These are phyloP conservation scores for Escovopsis sp. DNA, from an alignment of 2,329 filamentous ascomycete species.

Conservation along the genomic window DNA sequence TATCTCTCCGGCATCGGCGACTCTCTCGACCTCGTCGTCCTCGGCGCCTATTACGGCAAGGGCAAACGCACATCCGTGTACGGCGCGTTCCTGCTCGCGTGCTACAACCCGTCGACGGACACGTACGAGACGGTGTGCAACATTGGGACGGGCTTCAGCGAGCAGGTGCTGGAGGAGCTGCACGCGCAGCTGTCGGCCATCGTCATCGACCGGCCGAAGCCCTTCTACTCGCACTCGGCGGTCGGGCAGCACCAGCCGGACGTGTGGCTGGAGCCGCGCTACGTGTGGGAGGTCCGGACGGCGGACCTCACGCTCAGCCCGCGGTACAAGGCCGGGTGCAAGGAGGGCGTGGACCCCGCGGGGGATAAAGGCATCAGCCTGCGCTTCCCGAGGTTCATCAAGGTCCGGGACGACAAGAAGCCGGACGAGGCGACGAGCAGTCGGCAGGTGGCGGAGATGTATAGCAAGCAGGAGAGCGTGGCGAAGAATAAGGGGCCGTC, in stretches of 20 bases:
- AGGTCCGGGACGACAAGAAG: constrained; percentile 88
- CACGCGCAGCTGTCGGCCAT: constrained; percentile 60
- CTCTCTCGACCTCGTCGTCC: constrained; percentile 87
- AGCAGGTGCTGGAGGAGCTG: constrained; percentile 80
- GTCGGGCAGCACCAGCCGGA: constrained; percentile 89
- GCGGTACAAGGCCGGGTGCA: constrained; percentile 78
- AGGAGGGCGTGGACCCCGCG: constrained; percentile 58
- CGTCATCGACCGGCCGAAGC: constrained; percentile 80
- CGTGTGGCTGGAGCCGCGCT: constrained; percentile 91
- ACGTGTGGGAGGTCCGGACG: constrained; percentile 96
- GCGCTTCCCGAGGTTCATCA: constrained; percentile 86
- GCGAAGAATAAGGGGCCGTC: constrained; percentile 70
- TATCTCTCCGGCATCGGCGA: constrained; percentile 90
- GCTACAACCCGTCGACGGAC: constrained; percentile 69
- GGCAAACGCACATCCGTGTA: constrained; percentile 94
- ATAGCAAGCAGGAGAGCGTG: constrained; percentile 83
- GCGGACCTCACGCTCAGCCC: constrained; percentile 88
- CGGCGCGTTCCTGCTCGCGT: constrained; percentile 87
- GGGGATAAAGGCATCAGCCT: constrained; percentile 72
- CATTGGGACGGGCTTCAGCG: constrained; percentile 93
- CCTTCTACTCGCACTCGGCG: constrained; percentile 77
- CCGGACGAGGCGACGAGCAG: constrained; percentile 75
- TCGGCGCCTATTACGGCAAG: constrained; percentile 86
- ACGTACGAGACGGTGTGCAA: constrained; percentile 95
- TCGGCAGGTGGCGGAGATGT: constrained; percentile 89